Base-by-base conservation (phyloP, 164 flowering plant species). In the Malania oleifera region DNA sequence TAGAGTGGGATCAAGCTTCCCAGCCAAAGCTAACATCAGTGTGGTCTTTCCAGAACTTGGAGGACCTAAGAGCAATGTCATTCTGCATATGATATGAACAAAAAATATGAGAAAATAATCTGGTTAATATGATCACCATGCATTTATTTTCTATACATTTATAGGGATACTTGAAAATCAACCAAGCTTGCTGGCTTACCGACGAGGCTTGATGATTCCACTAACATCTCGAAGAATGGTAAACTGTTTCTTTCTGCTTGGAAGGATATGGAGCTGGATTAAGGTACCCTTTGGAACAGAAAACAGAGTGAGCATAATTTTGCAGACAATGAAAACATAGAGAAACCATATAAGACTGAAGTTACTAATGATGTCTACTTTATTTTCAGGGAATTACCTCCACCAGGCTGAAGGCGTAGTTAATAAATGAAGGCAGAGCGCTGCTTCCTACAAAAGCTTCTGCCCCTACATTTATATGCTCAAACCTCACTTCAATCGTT, bases 41-140 rank as follows among this genome's bases (percentile, higher is more conserved):
- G 84, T 72, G 22, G 87, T 80, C 67, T 82, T 82, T 48, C 87
- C 87, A 4, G 87, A 77, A 49, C 82, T 59, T 23, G 87, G 87
- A 22, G 87, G 87, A 20, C 84, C 87, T 52, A 82, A 61, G 17
- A 82, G 84, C 77, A 82, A 62, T 44, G 87, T 76, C 84, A 82
- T 70, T 52, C 82, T 82, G 72, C 68, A 53, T 52, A 45, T 53
- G 27, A 54, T 0, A 47, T 27, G 15, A 27, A 22, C 7, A 26
- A 39, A 47, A 51, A 19, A 7, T 25, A 12, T 22, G 6, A 49
- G 2, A 47, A 47, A 47, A 1, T 2, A 2, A 47, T 7, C 7
- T 13, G 51, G 48, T 14, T 19, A 44, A 44, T 44, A 19, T 44
- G 19, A n/a, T n/a, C n/a, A n/a, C n/a, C n/a, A n/a, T n/a, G n/a